Conservation (phyloP, 768 basidiomycete genomes). For the Trichaptum fuscoviolaceum region DNA sequence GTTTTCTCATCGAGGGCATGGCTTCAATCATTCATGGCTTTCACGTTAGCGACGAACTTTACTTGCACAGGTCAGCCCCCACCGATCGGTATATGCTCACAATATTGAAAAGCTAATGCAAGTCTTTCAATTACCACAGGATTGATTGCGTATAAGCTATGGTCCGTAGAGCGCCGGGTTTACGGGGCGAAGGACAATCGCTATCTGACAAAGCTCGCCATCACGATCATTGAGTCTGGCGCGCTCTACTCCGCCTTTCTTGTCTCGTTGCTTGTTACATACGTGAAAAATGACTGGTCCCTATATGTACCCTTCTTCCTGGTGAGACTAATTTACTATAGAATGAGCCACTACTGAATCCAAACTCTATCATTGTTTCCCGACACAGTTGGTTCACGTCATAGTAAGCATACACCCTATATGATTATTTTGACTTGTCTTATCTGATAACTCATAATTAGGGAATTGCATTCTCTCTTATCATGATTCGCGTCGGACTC, state of each 20-base stretch:
- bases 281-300: background rate
- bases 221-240: slow-evolving; percentile 11
- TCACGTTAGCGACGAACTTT: background rate
- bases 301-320: background rate
- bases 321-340: background rate
- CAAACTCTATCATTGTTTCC: background rate
- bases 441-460: background rate
- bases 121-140: background rate
- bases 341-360: background rate
- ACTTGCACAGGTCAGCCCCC: background rate
- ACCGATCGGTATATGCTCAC: background rate
- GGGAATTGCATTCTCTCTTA: slow-evolving; percentile 36
- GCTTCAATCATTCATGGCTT: background rate
- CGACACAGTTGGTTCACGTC: background rate
- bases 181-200: background rate
- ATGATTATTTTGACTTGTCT: background rate
- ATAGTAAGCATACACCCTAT: background rate
- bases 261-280: background rate
- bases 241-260: slow-evolving; percentile 6
- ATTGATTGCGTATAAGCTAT: background rate
- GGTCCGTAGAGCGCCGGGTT: background rate
- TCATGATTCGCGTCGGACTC: slow-evolving; percentile 35
- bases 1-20: background rate
- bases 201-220: slow-evolving; percentile 1
- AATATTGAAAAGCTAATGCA: background rate